A percentile compares a stretch with the other conserved stretches of the same genome.
Evolutionary conservation across 768 basidiomycete species (phyloP).

Genomic region (Lentinula edodes): DNA sequence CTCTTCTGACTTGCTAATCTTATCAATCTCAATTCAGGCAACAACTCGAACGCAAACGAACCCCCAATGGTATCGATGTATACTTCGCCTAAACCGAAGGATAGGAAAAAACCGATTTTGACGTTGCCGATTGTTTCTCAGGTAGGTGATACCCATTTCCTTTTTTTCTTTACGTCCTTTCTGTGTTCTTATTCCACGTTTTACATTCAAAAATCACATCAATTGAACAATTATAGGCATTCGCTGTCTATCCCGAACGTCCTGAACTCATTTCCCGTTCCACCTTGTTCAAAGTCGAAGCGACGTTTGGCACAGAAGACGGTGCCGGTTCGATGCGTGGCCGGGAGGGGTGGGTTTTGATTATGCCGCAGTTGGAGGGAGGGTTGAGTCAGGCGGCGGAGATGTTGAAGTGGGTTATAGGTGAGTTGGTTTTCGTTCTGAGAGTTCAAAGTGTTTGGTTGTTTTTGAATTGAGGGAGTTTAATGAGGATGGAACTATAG

Average conservation of each 20-base stretch:
- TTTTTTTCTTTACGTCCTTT: not conserved
- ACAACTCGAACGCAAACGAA: conserved; percentile 18
- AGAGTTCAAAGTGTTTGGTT: not conserved
- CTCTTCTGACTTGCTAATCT: no score
- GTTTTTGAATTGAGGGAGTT: no score
- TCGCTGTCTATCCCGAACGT: conserved; percentile 95
- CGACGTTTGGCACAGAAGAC: conserved; percentile 69
- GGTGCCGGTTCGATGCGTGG: conserved; percentile 57
- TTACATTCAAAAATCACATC: not conserved
- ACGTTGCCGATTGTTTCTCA: conserved; percentile 58
- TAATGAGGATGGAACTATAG: no score
- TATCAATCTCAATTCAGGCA: no score
- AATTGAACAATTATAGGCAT: conserved; percentile 50
- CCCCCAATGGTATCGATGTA: conserved; percentile 53
- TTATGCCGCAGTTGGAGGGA: conserved; percentile 83
- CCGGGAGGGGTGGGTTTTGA: conserved; percentile 78
- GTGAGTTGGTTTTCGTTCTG: conserved; percentile 35
- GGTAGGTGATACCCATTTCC: not conserved
- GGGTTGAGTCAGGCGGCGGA: conserved; percentile 63
- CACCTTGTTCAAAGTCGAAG: conserved; percentile 90
- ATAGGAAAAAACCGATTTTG: conserved; percentile 66
- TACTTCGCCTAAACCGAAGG: conserved; percentile 60
- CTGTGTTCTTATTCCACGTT: no score
- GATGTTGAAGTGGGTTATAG: conserved; percentile 89
- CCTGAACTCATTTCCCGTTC: conserved; percentile 85